phyloP scores from a whole-genome alignment of 2,329 filamentous ascomycete species.

The Lasiodiplodia sp. region DNA sequence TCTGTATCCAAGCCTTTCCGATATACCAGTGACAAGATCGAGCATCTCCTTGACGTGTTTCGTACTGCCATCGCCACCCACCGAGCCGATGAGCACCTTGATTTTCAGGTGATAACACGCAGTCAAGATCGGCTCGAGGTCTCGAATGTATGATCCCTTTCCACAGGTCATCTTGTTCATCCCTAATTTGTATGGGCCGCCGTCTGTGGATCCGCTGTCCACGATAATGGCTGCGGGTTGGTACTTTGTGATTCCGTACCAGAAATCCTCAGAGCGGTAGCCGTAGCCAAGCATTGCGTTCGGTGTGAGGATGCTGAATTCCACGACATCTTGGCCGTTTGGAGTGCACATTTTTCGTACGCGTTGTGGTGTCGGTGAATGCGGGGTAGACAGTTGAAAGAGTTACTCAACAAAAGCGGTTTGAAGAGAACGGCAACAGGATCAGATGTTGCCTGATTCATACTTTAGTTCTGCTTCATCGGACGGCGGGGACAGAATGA shows the following conservation, averaged over 20 bases:
- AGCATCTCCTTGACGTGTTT: slow-evolving; percentile 53
- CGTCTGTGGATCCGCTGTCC: slow-evolving; percentile 45
- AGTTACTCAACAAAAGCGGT: no score
- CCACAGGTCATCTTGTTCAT: slow-evolving; percentile 50
- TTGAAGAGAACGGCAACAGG: no score
- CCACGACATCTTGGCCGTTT: not conserved
- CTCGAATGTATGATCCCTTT: slow-evolving; percentile 51
- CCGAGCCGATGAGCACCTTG: slow-evolving; percentile 54
- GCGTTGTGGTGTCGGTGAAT: no score
- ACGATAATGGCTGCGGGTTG: slow-evolving; percentile 43
- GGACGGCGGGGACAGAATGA: no score
- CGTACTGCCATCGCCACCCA: slow-evolving; percentile 58
- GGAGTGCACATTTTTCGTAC: no score
- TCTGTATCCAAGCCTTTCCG: no score
- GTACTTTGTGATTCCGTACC: slow-evolving; percentile 39
- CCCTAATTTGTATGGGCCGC: slow-evolving; percentile 41
- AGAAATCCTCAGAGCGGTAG: slow-evolving; percentile 41
- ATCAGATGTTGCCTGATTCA: no score
- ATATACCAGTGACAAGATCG: slow-evolving; percentile 43
- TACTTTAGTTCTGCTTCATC: no score
- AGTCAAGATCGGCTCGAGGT: slow-evolving; percentile 51
- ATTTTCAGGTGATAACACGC: slow-evolving; percentile 44
- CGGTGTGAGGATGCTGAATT: slow-evolving; percentile 40
- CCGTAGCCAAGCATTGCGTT: slow-evolving; percentile 47
- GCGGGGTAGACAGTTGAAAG: no score